Base-by-base conservation (phyloP, 768 basidiomycete species). In the Chalciporus pseudorubinellus region DNA sequence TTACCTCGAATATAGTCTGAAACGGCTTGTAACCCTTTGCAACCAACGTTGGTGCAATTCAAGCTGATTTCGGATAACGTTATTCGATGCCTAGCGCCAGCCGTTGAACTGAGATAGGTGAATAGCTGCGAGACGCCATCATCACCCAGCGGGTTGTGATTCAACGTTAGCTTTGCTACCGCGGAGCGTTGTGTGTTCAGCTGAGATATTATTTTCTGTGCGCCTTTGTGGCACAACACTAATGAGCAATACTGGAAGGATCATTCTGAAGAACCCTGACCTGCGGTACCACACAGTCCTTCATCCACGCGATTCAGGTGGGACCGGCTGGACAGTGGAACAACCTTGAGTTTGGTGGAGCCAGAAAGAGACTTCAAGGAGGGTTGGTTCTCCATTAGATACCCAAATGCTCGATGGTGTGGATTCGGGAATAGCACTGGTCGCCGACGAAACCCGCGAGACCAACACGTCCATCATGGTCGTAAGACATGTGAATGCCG, bases 121-220 rank as follows among this genome's bases (percentile, higher is more conserved):
- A 86, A 84, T 10, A 87, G 64, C 7, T 71, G 66, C 22, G 72
- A 68, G 54, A 78, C 73, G 12, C 85, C 85, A 18, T 80, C 77
- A 58, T 85, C 78, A 5, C 77, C 77, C 3, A 87, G 74, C 6
- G 71, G 57, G 57, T 84, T 87, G 50, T 83, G 76, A 11, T 79
- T 77, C 20, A 86, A 57, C 18, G 77, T 69, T 28, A 87, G 70
- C 56, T 76, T 79, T 26, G 74, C 75, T 36, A 85, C 74, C 2
- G 62, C 55, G 28, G 59, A 52, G 20, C 71, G 72, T 20, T 76
- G 77, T 14, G 71, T 58, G 2, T 66, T 70, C 22, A 86, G 72
- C 46, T 73, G 65, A 11, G 70, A 63, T 19, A 86, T 77, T 20
- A 86, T 65, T 40, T 72, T 69, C 51, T 76, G 74, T 5, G 82